A percentile compares a stretch with the other conserved stretches of the same genome.
These are phyloP conservation scores for Amaranthus hypochondriacus DNA, from an alignment of 148 eudicot species.

Conservation along the genomic window DNA sequence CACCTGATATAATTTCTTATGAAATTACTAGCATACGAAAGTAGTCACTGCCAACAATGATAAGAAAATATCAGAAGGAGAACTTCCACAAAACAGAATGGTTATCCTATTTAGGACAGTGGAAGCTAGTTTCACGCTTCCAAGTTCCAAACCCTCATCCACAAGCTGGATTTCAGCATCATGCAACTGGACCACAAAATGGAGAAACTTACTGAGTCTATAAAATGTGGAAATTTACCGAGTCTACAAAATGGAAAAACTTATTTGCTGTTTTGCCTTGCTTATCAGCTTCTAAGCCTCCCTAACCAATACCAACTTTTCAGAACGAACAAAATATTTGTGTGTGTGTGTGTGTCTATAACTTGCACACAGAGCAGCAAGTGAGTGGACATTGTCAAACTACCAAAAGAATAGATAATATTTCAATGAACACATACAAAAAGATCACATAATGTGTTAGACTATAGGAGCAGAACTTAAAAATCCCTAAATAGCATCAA, in stretches of 20 bases:
- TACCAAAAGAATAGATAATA: background rate
- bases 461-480: background rate
- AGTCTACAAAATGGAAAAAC: background rate
- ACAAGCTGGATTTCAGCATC: background rate
- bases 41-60: background rate
- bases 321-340: background rate
- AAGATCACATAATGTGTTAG: background rate
- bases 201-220: background rate
- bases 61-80: background rate
- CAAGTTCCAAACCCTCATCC: background rate
- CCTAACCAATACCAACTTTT: background rate
- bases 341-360: too few species aligned
- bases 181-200: too few species aligned
- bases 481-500: slow-evolving; percentile 8
- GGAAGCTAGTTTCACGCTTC: background rate
- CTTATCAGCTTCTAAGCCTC: background rate
- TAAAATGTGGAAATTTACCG: background rate
- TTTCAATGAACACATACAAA: too few species aligned
- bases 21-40: background rate
- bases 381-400: too few species aligned
- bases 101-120: background rate
- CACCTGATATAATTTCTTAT: background rate
- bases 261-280: background rate
- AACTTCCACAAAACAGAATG: background rate
- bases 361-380: background rate